These are phyloP conservation scores for Lepidium didymum DNA, from an alignment of 345 rosid species.

Conservation along the genomic window DNA sequence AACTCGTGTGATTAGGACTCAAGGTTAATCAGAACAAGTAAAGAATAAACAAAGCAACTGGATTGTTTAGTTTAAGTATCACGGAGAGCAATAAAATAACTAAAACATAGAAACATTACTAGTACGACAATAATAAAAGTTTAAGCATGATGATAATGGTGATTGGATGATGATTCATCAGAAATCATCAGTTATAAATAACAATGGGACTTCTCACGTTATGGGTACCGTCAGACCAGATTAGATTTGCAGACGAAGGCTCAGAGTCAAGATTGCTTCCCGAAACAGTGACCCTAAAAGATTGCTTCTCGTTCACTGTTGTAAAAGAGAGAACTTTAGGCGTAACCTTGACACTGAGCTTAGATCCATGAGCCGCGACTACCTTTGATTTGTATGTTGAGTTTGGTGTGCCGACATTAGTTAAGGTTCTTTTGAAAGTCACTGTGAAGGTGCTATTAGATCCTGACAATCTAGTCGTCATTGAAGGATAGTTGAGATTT, in stretches of 20 bases:
- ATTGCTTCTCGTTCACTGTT: slow-evolving; percentile 30
- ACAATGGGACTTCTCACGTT: slow-evolving; percentile 30
- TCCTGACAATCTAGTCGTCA: not conserved
- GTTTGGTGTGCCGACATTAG: slow-evolving; percentile 41
- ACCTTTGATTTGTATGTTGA: slow-evolving; percentile 39
- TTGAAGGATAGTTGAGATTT: slow-evolving; percentile 19
- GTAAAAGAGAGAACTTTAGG: slow-evolving; percentile 39
- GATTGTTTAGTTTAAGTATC: not conserved
- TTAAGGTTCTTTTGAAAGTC: slow-evolving; percentile 39
- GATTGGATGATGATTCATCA: not conserved
- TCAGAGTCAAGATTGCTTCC: not conserved
- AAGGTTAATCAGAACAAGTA: not conserved
- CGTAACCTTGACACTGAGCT: slow-evolving; percentile 22
- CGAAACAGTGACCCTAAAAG: slow-evolving; percentile 33
- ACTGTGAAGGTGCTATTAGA: slow-evolving; percentile 5
- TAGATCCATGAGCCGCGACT: not conserved
- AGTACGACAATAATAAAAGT: not conserved
- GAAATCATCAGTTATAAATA: not conserved
- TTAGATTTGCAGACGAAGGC: slow-evolving; percentile 21
- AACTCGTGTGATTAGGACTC: not conserved
- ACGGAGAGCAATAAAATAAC: not conserved
- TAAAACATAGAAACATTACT: not conserved
- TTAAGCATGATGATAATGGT: not conserved
- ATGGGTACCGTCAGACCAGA: slow-evolving; percentile 33
- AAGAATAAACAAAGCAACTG: not conserved